Percentiles rank a stretch among this genome's conserved stretches.
Evolutionary conservation across 177 flowering plant species (phyloP).

Genomic region (Tripterygium wilfordii): DNA sequence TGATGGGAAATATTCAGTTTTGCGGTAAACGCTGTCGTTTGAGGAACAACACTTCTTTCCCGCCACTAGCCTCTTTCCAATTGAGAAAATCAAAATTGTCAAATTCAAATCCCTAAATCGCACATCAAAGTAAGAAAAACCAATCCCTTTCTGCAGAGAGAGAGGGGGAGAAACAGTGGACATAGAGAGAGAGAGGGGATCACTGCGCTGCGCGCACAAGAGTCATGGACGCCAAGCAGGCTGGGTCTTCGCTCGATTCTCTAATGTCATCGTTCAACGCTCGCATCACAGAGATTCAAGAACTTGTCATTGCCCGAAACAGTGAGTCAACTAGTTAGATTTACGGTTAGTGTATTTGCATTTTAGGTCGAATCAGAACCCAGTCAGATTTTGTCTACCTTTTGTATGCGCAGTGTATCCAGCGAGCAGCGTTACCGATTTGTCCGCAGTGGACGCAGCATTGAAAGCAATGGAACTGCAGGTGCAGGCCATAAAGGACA

Average conservation of each 20-base stretch:
- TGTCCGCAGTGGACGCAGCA: slow-evolving; percentile 61
- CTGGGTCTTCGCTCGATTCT: slow-evolving; percentile 68
- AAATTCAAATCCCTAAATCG: too few species aligned
- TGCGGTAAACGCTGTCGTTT: too few species aligned
- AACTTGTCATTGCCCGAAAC: slow-evolving; percentile 82
- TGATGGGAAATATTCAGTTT: too few species aligned
- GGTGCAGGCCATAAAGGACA: slow-evolving; percentile 63
- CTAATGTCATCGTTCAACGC: slow-evolving; percentile 67
- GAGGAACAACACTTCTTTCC: too few species aligned
- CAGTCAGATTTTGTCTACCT: background rate
- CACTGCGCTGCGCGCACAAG: too few species aligned
- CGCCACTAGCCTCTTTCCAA: too few species aligned
- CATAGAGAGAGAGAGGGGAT: slow-evolving; percentile 17
- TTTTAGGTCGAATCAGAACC: too few species aligned
- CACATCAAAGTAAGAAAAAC: background rate
- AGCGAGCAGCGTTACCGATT: slow-evolving; percentile 54
- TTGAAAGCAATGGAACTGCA: slow-evolving; percentile 83
- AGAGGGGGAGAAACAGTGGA: background rate
- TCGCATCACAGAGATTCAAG: slow-evolving; percentile 77
- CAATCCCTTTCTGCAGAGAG: background rate
- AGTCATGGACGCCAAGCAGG: slow-evolving; percentile 71
- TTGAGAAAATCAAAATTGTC: too few species aligned
- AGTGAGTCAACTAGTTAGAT: slow-evolving; percentile 29
- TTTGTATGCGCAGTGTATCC: slow-evolving; percentile 60
- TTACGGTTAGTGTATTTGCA: too few species aligned